phyloP scores from a whole-genome alignment of 164 flowering plant species.

The Berberis vulgaris region DNA sequence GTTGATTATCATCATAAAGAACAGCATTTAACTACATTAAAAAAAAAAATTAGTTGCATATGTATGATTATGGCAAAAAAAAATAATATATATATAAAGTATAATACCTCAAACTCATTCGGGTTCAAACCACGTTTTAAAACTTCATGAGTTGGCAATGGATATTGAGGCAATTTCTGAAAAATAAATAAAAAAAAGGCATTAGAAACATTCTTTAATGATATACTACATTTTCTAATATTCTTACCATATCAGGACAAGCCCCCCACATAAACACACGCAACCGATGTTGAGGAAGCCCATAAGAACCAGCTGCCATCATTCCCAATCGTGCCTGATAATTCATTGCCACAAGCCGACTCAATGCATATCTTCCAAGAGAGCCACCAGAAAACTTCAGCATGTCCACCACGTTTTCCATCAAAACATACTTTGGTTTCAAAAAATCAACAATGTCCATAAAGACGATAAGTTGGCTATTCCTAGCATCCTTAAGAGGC shows the following conservation, averaged over 20 bases:
- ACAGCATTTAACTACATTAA: no score
- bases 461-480: conserved; percentile 56
- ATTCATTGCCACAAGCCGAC: conserved; percentile 50
- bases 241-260: conserved; percentile 36
- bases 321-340: conserved; percentile 76
- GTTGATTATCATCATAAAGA: no score
- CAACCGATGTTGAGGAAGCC: conserved; percentile 77
- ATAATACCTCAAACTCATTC: no score
- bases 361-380: conserved; percentile 64
- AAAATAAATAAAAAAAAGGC: no score
- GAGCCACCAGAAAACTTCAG: conserved; percentile 49
- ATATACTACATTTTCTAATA: no score
- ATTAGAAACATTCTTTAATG: no score
- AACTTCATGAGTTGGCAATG: no score
- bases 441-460: conserved; percentile 69
- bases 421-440: conserved; percentile 38
- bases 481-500: conserved; percentile 62
- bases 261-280: conserved; percentile 92
- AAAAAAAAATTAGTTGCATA: no score
- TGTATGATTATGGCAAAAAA: no score
- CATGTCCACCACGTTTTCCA: conserved; percentile 43
- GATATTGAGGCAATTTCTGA: no score
- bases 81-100: no score
- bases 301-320: conserved; percentile 81
- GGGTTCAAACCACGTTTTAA: no score